Base-by-base conservation (phyloP, 2,329 filamentous ascomycete genomes). In the Trichoderma gracile region DNA sequence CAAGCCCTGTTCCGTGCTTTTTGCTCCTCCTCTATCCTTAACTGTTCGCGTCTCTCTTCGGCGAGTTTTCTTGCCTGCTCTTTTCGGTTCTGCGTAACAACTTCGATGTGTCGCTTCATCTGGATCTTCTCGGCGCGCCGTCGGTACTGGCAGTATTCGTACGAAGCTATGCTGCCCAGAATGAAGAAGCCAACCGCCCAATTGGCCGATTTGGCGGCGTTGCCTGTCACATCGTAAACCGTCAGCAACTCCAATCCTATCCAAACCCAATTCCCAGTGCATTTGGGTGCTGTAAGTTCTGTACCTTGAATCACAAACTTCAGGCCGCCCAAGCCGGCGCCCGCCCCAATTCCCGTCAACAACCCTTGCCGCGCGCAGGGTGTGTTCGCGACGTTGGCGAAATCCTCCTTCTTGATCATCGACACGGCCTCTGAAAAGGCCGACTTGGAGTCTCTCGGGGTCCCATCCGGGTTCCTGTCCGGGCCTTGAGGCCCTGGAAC, bases 301-400 rank as follows among this genome's bases (percentile, higher is more conserved):
- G 1, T 81, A 96, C 93, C 89, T 79, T 90, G 87, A 69, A 92
- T 78, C 23, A 97, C 81, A 71, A 88, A 90, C 68, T 89, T 86
- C 62, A 93, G 72, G 65, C 88, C 89, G 62, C 93, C 94, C 38
- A 92, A 78, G 4, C 84, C 89, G 67, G 92, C 90, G 3, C 92
- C 95, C 2, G 86, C 84, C 1, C 86, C 90, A 71, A 99, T 96
- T 25, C 93, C 95, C 1, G 90, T 87, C 70, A 98, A 79, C 60
- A 97, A 81, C 2, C 91, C 89, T 73, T 96, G 89, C 67, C 93
- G 84, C 21, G 92, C 90, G 76, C 95, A 98, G 0, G 94, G 94
- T 64, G 87, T 85, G 76, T 90, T 89, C 75, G 93, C 89, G 60
- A 96, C 81, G 50, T 86, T 85, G 50, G 86, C 76, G 68, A 93